Base-by-base conservation (phyloP, 306 rosid species). In the Castanospermum australe region DNA sequence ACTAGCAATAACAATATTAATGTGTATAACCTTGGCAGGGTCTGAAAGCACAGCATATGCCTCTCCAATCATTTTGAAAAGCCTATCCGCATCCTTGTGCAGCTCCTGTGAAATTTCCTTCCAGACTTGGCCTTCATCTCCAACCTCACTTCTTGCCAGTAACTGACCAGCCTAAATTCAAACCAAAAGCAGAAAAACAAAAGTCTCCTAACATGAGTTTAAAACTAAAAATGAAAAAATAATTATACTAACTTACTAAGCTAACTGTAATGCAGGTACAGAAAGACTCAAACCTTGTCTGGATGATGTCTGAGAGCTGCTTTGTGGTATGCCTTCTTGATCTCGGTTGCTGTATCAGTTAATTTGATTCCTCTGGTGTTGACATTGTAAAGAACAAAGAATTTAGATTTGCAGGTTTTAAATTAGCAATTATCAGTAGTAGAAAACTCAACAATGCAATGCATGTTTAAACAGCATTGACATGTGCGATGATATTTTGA, bases 41-140 rank as follows among this genome's bases (percentile, higher is more conserved):
- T 92, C 98, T 44, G 98, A 95, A 79, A 95, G 98, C 54, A 87
- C 92, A 56, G 97, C 89, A 83, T 93, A 93, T 28, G 99, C 97
- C 89, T 95, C 99, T 79, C 96, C 98, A 75, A 93, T 95, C 90
- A 91, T 88, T 89, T 93, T 95, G 71, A 93, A 95, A 79, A 95
- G 99, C 83, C 89, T 88, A 78, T 93, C 99, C 50, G 97, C 95
- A 86, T 95, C 97, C 85, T 82, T 87, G 83, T 91, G 86, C 69
- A 95, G 92, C 84, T 87, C 97, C 83, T 82, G 87, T 50, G 92
- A 87, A 69, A 95, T 89, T 74, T 92, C 94, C 86, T 88, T 92
- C 99, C 97, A 95, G 62, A 92, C 84, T 85, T 28, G 87, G 45
- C 92, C 89, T 65, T 92, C 97, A 83, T 89, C 90, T 84, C 92